Conservation (phyloP, 768 basidiomycete genomes). For the Sarcomyxa edulis region DNA sequence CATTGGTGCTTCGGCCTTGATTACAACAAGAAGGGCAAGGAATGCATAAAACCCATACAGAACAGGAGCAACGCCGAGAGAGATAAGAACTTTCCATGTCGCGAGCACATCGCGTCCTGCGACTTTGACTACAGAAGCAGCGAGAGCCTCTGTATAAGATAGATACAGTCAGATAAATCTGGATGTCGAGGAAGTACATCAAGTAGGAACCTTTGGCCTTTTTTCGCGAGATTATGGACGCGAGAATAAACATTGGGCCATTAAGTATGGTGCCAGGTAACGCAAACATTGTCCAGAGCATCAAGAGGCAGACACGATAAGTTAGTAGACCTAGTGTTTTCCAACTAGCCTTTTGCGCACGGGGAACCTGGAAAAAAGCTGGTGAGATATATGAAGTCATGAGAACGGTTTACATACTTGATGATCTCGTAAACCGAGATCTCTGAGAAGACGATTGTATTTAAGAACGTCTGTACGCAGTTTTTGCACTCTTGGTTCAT, state of each 20-base stretch:
- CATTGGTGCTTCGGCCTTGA: constrained; percentile 58
- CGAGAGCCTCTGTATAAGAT: constrained; percentile 74
- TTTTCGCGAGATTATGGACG: constrained; percentile 78
- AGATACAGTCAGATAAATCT: background rate
- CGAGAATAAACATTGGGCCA: constrained; percentile 88
- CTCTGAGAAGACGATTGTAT: constrained; percentile 84
- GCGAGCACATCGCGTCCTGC: constrained; percentile 96
- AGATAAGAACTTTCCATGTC: constrained; percentile 96
- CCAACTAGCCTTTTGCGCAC: constrained; percentile 81
- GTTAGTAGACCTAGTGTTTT: constrained; percentile 79
- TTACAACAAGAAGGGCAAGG: constrained; percentile 67
- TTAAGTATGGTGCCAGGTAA: constrained; percentile 90
- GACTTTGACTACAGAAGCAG: constrained; percentile 91
- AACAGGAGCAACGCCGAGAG: constrained; percentile 83
- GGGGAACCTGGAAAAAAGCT: constrained; percentile 59
- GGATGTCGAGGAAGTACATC: background rate
- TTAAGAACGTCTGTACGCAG: constrained; percentile 76
- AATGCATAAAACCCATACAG: constrained; percentile 82
- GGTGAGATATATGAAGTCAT: constrained; percentile 2
- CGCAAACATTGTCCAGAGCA: constrained; percentile 79
- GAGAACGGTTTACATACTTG: constrained; percentile 46
- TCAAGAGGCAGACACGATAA: constrained; percentile 75
- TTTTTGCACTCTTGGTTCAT: constrained; percentile 84
- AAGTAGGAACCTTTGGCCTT: constrained; percentile 74
- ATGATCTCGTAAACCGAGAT: constrained; percentile 91